phyloP scores from a whole-genome alignment of 306 rosid genomes.

The Ceratonia siliqua region DNA sequence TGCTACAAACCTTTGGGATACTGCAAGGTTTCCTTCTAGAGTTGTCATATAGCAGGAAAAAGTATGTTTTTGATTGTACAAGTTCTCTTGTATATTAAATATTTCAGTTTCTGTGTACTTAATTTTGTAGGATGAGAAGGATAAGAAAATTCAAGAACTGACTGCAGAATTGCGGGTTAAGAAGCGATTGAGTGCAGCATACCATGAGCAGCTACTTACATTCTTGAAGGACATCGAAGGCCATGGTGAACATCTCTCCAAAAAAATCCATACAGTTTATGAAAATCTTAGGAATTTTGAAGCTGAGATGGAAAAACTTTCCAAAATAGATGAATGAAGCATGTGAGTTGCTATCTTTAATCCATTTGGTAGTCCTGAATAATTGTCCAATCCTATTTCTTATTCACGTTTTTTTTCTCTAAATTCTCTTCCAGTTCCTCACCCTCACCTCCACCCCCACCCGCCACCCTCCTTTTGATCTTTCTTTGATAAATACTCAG shows the following conservation, averaged over 20 bases:
- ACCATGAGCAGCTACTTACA: conserved; percentile 28
- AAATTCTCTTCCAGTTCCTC: too few species aligned
- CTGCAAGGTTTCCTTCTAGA: background rate
- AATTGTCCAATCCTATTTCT: background rate
- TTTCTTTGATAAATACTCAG: too few species aligned
- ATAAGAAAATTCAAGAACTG: conserved; percentile 38
- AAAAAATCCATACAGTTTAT: conserved; percentile 19
- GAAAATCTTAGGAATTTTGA: conserved; percentile 30
- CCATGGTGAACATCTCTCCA: conserved; percentile 25
- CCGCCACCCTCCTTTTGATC: too few species aligned
- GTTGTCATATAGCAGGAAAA: background rate
- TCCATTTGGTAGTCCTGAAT: background rate
- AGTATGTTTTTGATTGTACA: background rate
- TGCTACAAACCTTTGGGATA: background rate
- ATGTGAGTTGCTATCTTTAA: background rate
- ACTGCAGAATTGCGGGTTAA: conserved; percentile 31
- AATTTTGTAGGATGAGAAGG: conserved; percentile 34
- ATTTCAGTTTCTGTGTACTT: background rate
- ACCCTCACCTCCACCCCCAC: too few species aligned
- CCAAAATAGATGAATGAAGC: background rate
- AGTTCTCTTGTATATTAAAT: background rate
- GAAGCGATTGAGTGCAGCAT: conserved; percentile 35
- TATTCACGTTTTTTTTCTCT: background rate
- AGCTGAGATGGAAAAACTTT: conserved; percentile 3
- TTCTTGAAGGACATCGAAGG: conserved; percentile 35